Evolutionary conservation across 2,329 filamentous ascomycete species (phyloP).

Genomic region (Xylaria polymorpha): DNA sequence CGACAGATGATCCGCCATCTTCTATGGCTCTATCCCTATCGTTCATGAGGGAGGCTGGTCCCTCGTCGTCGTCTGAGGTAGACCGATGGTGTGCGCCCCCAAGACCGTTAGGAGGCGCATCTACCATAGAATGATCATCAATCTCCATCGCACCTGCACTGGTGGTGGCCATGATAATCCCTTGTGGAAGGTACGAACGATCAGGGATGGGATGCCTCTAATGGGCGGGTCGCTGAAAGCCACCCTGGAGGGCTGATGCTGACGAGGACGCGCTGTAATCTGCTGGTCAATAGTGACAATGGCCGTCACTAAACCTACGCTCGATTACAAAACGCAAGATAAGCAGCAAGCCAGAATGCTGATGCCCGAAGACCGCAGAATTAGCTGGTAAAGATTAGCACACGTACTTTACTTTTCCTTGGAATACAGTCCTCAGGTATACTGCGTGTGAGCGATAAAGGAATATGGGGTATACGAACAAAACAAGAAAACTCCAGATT

Average conservation of each 20-base stretch:
- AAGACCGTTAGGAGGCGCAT: conserved; percentile 56
- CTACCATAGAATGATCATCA: conserved; percentile 59
- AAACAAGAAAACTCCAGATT: background rate
- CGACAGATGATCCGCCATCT: conserved; percentile 47
- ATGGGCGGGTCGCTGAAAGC: background rate
- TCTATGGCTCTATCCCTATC: conserved; percentile 53
- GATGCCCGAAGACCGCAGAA: conserved; percentile 33
- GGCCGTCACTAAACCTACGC: background rate
- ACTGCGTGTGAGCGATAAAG: background rate
- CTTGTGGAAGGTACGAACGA: background rate
- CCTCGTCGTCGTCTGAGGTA: conserved; percentile 33
- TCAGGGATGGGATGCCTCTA: background rate
- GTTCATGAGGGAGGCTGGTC: conserved; percentile 47
- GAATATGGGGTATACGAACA: background rate
- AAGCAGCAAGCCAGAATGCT: conserved; percentile 1
- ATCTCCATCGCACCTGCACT: conserved; percentile 52
- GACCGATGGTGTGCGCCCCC: conserved; percentile 51
- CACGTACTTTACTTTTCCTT: background rate
- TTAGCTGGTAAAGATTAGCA: conserved; percentile 31
- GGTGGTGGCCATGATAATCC: conserved; percentile 13
- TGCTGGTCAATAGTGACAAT: background rate
- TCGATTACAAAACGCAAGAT: conserved; percentile 9
- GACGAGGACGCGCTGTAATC: background rate
- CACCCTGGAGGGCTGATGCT: background rate
- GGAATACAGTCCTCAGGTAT: background rate